phyloP scores from a whole-genome alignment of 352 stramenopile genomes.

The Phytophthora idaei region DNA sequence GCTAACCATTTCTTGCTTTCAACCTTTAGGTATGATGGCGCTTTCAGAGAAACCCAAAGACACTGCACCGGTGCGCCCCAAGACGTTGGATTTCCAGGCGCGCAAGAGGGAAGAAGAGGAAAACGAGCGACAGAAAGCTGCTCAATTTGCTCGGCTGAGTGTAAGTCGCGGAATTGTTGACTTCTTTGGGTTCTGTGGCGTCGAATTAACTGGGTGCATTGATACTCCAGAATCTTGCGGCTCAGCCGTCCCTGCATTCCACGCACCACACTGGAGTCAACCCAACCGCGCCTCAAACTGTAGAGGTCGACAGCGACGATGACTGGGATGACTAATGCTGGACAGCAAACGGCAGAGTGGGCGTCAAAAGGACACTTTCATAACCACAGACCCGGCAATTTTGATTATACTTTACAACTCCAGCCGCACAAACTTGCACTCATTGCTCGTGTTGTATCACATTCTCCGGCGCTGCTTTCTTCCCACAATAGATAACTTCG shows the following conservation, averaged over 20 bases:
- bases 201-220: constrained; percentile 8
- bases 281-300: constrained; percentile 11
- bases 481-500: constrained; percentile 48
- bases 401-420: constrained; percentile 56
- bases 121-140: constrained; percentile 62
- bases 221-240: constrained; percentile 51
- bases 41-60: constrained; percentile 68
- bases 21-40: constrained; percentile 51
- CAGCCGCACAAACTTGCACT: not conserved
- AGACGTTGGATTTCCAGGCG: constrained; percentile 75
- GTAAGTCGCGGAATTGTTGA: constrained; percentile 32
- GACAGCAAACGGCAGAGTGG: not conserved
- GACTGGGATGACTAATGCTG: constrained; percentile 79
- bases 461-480: not conserved
- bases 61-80: constrained; percentile 40
- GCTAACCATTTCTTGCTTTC: constrained; percentile 13
- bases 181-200: not conserved
- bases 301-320: constrained; percentile 69
- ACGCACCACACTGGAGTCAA: constrained; percentile 38
- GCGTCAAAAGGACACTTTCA: constrained; percentile 4
- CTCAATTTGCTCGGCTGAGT: constrained; percentile 75
- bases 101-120: constrained; percentile 63
- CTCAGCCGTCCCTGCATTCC: constrained; percentile 75
- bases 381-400: constrained; percentile 30
- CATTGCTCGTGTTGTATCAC: constrained; percentile 10